Base-by-base conservation (phyloP, 257 asterid species). In the Solanum bulbocastanum region DNA sequence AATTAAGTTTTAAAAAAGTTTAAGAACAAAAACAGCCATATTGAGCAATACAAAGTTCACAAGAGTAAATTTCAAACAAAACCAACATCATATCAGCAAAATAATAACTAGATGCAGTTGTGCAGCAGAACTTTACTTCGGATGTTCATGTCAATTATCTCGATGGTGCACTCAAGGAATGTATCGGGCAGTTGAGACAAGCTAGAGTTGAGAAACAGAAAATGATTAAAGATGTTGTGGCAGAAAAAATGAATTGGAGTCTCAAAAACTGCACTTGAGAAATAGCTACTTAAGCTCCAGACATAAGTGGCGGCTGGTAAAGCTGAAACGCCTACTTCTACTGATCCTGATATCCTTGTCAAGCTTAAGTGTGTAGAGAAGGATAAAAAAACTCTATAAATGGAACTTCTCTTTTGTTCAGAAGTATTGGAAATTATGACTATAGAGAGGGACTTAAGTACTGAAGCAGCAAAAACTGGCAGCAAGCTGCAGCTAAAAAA, bases 81-180 rank as follows among this genome's bases (percentile, higher is more conserved):
- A 39, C 42, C 11, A 39, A 39, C 42, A 39, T 39, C 42, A 39
- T 39, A 39, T 39, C 42, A 39, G 42, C 11, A 39, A 1, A 39
- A 39, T 39, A 94, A 87, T 96, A 94, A 91, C 94, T 95, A n/a
- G 98, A 95, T 72, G 91, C 86, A 73, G 95, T 94, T 0, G 78
- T 94, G 75, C 95, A 95, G 91, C 97, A 94, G 88, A 94, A 94
- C 87, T 62, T 92, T 90, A 85, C 91, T 82, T 89, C 92, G 66
- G 97, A 95, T 79, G 98, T 91, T 87, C 91, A 91, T 87, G 90
- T 90, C 39, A 95, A 93, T 76, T 96, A 95, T 89, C 95, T 95
- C 14, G 98, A 95, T 83, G 92, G 94, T 23, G 98, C 97, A 83
- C 92, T 95, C 65, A 94, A 94, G 89, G 97, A 95, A 91, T 95